Percentiles rank a stretch among this genome's conserved stretches.
Conservation (phyloP, 2,329 filamentous ascomycete genomes). For the Trichoderma harzianum region DNA sequence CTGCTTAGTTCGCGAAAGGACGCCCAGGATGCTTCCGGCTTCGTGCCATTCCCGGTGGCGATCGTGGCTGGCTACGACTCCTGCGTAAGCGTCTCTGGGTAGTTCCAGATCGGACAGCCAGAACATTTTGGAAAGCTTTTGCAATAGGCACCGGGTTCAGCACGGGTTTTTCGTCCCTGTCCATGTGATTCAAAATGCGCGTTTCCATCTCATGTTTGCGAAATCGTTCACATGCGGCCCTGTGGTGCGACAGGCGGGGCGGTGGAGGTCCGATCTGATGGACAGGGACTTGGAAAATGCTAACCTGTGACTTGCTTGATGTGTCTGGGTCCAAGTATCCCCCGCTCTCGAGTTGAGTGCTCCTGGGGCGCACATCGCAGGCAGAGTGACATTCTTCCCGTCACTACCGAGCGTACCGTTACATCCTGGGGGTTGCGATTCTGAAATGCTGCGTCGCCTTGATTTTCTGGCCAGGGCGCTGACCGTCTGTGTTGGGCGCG, state of each 20-base stretch:
- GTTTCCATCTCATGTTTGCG: neutral
- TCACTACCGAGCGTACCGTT: constrained; percentile 8
- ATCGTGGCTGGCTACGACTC: neutral
- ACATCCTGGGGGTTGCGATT: neutral
- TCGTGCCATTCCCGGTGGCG: constrained; percentile 9
- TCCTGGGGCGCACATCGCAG: neutral
- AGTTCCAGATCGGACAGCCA: neutral
- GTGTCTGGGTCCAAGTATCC: neutral
- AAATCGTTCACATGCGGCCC: neutral
- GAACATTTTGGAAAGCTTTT: neutral
- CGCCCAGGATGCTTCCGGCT: neutral
- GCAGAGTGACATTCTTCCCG: constrained; percentile 6
- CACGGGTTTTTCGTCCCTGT: neutral
- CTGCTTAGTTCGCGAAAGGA: neutral
- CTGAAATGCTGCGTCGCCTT: neutral
- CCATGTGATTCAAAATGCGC: neutral
- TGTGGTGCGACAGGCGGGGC: neutral
- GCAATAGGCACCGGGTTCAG: neutral
- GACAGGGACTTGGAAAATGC: neutral
- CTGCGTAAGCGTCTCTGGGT: neutral
- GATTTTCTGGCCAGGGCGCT: neutral
- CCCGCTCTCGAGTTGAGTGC: neutral
- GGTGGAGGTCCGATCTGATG: neutral
- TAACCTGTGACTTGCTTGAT: neutral
- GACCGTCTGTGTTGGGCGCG: neutral